phyloP scores from a whole-genome alignment of 805 yeast species.

The Cyberlindnera americana region DNA sequence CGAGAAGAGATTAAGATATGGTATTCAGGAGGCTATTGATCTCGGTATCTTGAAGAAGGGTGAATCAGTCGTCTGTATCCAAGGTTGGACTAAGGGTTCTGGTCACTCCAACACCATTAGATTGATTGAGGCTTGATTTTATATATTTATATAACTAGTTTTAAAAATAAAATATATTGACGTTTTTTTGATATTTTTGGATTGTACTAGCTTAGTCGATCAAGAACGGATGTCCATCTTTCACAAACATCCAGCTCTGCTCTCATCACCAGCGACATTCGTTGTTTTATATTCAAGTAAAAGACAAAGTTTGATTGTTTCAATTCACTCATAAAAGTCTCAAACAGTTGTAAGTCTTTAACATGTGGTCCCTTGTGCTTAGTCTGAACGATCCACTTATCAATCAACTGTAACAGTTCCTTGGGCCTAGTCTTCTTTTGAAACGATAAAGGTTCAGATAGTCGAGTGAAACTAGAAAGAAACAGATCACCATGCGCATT shows the following conservation, averaged over 20 bases:
- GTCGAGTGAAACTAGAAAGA: conserved; percentile 11
- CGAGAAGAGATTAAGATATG: conserved; percentile 90
- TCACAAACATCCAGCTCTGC: conserved; percentile 10
- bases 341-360: conserved; percentile 37
- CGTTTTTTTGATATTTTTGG: no score
- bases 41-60: conserved; percentile 84
- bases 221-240: conserved; percentile 12
- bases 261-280: conserved; percentile 15
- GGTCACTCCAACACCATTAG: conserved; percentile 99
- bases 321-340: conserved; percentile 31
- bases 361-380: conserved; percentile 35
- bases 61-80: conserved; percentile 89
- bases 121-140: conserved; percentile 65
- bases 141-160: neutral
- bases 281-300: conserved; percentile 11
- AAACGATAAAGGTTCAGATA: conserved; percentile 23
- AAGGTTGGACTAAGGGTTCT: conserved; percentile 98
- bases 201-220: neutral
- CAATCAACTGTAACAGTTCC: conserved; percentile 33
- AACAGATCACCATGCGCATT: conserved; percentile 1
- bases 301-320: conserved; percentile 26
- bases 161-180: no score
- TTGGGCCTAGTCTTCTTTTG: conserved; percentile 32
- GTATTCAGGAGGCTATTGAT: conserved; percentile 82
- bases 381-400: conserved; percentile 37